Conservation (phyloP, 1,139 yeast genomes). For the Meyerozyma athensensis region DNA sequence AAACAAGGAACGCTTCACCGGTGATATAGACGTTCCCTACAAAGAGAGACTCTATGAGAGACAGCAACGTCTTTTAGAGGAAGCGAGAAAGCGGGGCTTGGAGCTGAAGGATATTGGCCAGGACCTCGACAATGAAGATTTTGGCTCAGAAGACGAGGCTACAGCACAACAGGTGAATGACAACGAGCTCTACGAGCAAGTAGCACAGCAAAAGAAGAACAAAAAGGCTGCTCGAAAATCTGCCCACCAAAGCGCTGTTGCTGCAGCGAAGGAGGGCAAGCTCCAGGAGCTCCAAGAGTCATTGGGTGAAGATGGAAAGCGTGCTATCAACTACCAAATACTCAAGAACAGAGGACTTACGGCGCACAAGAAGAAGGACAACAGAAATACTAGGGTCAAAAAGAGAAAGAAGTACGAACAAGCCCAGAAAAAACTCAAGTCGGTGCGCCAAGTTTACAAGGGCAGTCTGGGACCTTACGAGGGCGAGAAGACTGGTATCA, state of each 20-base stretch:
- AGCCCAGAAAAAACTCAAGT: constrained; percentile 90
- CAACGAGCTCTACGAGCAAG: constrained; percentile 38
- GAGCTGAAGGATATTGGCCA: constrained; percentile 49
- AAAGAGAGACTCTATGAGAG: constrained; percentile 85
- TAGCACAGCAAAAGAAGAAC: constrained; percentile 44
- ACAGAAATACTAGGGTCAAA: constrained; percentile 93
- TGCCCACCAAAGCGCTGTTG: constrained; percentile 68
- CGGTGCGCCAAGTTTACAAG: constrained; percentile 83
- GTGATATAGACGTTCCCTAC: constrained; percentile 92
- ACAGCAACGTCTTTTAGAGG: constrained; percentile 79
- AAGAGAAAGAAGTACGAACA: constrained; percentile 95
- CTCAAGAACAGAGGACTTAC: constrained; percentile 94
- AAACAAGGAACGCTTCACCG: constrained; percentile 52
- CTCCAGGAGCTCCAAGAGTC: constrained; percentile 65
- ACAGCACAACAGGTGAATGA: constrained; percentile 34
- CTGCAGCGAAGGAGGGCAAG: constrained; percentile 84
- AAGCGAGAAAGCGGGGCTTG: constrained; percentile 81
- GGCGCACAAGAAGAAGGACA: constrained; percentile 86
- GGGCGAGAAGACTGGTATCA: constrained; percentile 97
- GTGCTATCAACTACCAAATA: constrained; percentile 92
- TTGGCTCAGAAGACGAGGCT: constrained; percentile 43
- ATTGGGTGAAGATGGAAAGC: constrained; percentile 75
- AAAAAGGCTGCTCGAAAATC: constrained; percentile 51
- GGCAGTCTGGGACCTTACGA: constrained; percentile 75
- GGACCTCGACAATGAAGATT: constrained; percentile 49